Conservation (phyloP, 2,329 filamentous ascomycete species). For the Apiospora arundinis region DNA sequence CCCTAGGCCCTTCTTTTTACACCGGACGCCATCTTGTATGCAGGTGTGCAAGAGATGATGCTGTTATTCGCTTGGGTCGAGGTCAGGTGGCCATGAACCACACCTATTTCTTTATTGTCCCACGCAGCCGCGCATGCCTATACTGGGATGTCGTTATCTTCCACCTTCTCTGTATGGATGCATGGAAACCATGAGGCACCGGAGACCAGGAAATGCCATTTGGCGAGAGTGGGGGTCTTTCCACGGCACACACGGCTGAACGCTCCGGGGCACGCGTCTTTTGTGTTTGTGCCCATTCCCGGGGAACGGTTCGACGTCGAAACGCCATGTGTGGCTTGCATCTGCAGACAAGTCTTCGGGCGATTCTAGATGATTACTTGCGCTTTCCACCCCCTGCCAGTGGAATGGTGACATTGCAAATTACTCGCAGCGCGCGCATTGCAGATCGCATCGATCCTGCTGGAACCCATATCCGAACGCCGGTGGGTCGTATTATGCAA, state of each 20-base stretch:
- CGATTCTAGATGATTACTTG: slow-evolving; percentile 10
- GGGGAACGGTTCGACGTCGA: neutral
- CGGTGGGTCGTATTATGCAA: neutral
- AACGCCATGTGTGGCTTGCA: slow-evolving; percentile 4
- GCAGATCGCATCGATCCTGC: slow-evolving; percentile 8
- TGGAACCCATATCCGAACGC: neutral
- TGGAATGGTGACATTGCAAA: neutral
- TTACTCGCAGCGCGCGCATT: neutral
- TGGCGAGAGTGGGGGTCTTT: neutral
- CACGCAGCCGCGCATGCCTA: neutral
- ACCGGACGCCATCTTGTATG: neutral
- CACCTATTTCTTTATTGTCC: neutral
- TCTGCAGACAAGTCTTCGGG: slow-evolving; percentile 3
- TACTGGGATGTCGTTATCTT: neutral
- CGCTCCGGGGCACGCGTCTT: neutral
- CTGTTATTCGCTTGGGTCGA: neutral
- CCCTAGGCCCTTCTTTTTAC: neutral
- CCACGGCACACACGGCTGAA: neutral
- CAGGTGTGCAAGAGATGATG: neutral
- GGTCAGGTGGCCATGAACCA: neutral
- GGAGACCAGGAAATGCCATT: neutral
- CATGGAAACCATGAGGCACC: neutral
- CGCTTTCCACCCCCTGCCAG: neutral
- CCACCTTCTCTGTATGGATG: slow-evolving; percentile 8
- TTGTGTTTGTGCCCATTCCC: neutral